Base-by-base conservation (phyloP, 148 eudicot genomes). In the Amaranthus cruentus region DNA sequence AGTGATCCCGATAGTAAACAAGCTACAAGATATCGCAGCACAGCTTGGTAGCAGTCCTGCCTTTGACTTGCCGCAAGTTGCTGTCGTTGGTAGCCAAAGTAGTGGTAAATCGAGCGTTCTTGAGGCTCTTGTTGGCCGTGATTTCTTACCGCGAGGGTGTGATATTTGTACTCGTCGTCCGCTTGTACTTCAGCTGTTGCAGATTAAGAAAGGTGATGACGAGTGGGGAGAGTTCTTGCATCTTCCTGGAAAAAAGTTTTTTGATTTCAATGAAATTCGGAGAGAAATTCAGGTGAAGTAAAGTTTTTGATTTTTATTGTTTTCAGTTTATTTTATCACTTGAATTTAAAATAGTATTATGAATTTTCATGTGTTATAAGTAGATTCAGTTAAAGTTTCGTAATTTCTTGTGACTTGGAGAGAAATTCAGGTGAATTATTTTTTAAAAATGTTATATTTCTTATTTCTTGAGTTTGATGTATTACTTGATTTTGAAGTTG, bases 191-290 rank as follows among this genome's bases (percentile, higher is more conserved):
- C 98, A 93, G 85, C 84, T 93, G 9, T 70, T 87, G 72, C 98
- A 90, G 84, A 85, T 73, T 1, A 87, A 90, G 83, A 71, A 81
- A 74, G 83, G 80, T 8, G 93, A 85, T 43, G 93, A 87, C 69
- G 98, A 93, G 85, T 93, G 84, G 79, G 98, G 98, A 48, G 98
- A 93, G 90, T 90, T 93, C 75, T 63, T 88, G 84, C 98, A 93
- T 80, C 62, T 88, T 79, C 88, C 89, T 66, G 91, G 90, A 64
- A 89, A 85, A 72, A 72, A 76, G 38, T 89, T 90, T 62, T 81
- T 56, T 50, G 87, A 93, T 81, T 93, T 93, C 71, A 78, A 76
- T 68, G 90, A 90, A 15, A 93, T 93, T 75, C 81, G 98, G 43
- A 81, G 80, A 57, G 93, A 87, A 76, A 93, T 90, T 81, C 88